phyloP scores from a whole-genome alignment of 139 green algal species.

The Picochlorum costavermella region DNA sequence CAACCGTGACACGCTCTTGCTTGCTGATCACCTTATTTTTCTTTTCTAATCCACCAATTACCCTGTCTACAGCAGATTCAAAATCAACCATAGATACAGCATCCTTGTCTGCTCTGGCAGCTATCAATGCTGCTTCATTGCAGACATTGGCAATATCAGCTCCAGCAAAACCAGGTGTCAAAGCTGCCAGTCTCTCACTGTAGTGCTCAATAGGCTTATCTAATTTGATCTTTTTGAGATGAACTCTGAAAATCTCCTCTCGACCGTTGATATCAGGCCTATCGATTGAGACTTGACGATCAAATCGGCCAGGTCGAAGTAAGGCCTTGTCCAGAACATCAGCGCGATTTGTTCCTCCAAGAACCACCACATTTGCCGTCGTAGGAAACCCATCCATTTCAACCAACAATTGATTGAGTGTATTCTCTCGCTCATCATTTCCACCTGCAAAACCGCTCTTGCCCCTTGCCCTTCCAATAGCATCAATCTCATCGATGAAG shows the following conservation, averaged over 20 bases:
- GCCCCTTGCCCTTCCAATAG: slow-evolving; percentile 72
- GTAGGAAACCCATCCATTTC: slow-evolving; percentile 85
- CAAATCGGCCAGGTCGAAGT: slow-evolving; percentile 87
- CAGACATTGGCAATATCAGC: slow-evolving; percentile 98
- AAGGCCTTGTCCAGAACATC: slow-evolving; percentile 98
- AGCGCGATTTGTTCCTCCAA: slow-evolving; percentile 95
- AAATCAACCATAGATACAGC: slow-evolving; percentile 75
- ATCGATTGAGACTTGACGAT: slow-evolving; percentile 95
- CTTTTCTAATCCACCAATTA: slow-evolving; percentile 98
- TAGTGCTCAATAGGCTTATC: slow-evolving; percentile 70
- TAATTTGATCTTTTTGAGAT: slow-evolving; percentile 79
- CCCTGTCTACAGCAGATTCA: slow-evolving; percentile 88
- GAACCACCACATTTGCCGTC: slow-evolving; percentile 90
- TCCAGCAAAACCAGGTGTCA: slow-evolving; percentile 90
- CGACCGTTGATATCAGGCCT: slow-evolving; percentile 92
- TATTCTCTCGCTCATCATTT: slow-evolving; percentile 98
- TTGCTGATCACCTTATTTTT: slow-evolving; percentile 92
- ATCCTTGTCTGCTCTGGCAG: slow-evolving; percentile 58
- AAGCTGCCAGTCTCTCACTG: slow-evolving; percentile 80
- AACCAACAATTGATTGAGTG: slow-evolving; percentile 97
- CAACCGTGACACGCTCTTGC: slow-evolving; percentile 92
- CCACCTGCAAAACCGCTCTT: slow-evolving; percentile 72
- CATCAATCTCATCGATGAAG: slow-evolving; percentile 82
- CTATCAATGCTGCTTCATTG: slow-evolving; percentile 96
- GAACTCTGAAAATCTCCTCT: slow-evolving; percentile 92